Percentiles rank a stretch among this genome's conserved stretches.
These are phyloP conservation scores for Oryza glumipatula DNA, from an alignment of 176 grass and related monocot genomes.

Conservation along the genomic window DNA sequence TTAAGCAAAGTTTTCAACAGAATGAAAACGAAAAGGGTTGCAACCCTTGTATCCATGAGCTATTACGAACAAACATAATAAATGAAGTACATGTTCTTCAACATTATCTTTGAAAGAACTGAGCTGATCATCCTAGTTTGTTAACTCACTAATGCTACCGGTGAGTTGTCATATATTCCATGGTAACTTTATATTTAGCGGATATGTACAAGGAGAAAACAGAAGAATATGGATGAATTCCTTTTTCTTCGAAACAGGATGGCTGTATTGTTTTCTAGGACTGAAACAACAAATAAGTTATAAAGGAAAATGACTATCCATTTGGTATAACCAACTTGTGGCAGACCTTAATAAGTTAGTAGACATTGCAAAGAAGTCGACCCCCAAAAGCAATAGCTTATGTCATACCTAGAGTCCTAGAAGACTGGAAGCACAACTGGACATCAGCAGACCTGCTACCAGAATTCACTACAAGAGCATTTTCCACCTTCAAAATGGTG, in stretches of 20 bases:
- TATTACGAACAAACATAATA: background rate
- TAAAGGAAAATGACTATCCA: conserved; percentile 14
- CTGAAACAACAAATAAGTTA: conserved; percentile 4
- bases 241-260: background rate
- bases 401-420: conserved; percentile 30
- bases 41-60: background rate
- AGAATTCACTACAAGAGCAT: conserved; percentile 78
- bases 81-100: background rate
- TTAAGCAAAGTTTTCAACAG: background rate
- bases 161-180: background rate
- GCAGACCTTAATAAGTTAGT: background rate
- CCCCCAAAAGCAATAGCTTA: background rate
- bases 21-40: background rate
- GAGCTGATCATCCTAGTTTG: background rate
- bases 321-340: background rate
- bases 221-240: background rate
- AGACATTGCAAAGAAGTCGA: conserved; percentile 17
- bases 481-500: conserved; percentile 69
- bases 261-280: conserved; percentile 10
- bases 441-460: conserved; percentile 50
- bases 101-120: background rate
- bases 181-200: background rate
- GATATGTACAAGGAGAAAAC: conserved; percentile 25
- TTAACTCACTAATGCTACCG: background rate
- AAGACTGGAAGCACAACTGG: conserved; percentile 21